Conservation (phyloP, 148 eudicot genomes). For the Cornus florida region DNA sequence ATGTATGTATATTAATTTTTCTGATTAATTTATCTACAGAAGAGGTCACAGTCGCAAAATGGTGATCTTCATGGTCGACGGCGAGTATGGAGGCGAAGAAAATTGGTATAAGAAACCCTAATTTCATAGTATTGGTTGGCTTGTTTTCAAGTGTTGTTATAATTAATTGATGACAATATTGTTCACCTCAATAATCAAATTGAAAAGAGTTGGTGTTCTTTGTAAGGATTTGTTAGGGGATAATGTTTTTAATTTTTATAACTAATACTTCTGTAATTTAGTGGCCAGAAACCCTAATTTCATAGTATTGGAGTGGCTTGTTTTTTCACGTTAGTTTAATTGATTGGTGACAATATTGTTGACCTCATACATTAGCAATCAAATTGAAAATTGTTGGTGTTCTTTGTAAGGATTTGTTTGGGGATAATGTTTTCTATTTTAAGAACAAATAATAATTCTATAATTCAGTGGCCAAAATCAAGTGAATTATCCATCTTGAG, state of each 20-base stretch:
- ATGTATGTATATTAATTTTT: background rate
- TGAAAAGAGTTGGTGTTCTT: too few species aligned
- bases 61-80: conserved; percentile 41
- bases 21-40: background rate
- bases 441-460: background rate
- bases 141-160: background rate
- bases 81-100: conserved; percentile 86
- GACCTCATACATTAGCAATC: background rate
- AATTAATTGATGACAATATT: background rate
- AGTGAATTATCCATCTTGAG: background rate
- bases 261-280: too few species aligned
- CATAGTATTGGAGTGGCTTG: too few species aligned
- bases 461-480: background rate
- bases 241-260: too few species aligned
- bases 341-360: too few species aligned
- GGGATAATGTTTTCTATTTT: background rate
- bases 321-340: too few species aligned
- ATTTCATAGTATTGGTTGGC: background rate
- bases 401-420: background rate
- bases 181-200: background rate
- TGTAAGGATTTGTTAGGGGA: too few species aligned
- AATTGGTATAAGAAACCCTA: conserved; percentile 47
- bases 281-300: too few species aligned
- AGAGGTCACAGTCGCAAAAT: conserved; percentile 26
- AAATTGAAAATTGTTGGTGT: background rate